A percentile compares a stretch with the other conserved stretches of the same genome.
These are phyloP conservation scores for Silybum marianum DNA, from an alignment of 129 eudicot genomes.

Conservation along the genomic window DNA sequence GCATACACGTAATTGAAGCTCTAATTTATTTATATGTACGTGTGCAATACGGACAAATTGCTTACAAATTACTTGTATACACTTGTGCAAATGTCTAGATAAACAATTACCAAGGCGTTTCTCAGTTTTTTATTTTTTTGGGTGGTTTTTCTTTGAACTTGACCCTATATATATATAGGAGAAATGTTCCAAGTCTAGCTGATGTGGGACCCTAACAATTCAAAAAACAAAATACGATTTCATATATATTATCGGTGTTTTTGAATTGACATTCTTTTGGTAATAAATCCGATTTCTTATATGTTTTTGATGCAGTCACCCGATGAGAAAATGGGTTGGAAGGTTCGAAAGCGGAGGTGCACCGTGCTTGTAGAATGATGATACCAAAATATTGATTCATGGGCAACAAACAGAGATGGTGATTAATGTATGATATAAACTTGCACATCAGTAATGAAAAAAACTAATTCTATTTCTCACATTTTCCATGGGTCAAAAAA, in stretches of 20 bases:
- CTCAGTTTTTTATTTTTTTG: too few species aligned
- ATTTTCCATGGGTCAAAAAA: not conserved
- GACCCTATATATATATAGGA: too few species aligned
- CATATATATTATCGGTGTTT: not conserved
- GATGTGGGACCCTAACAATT: too few species aligned
- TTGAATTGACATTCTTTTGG: not conserved
- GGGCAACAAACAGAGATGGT: not conserved
- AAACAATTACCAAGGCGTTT: too few species aligned
- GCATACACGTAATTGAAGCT: too few species aligned
- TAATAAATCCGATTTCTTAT: not conserved
- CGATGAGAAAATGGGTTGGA: constrained; percentile 40
- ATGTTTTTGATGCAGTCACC: constrained; percentile 29
- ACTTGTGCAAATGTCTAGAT: too few species aligned
- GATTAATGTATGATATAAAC: constrained; percentile 13
- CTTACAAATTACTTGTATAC: too few species aligned
- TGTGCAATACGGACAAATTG: too few species aligned
- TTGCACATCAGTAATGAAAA: not conserved
- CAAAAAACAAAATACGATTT: not conserved
- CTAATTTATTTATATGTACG: too few species aligned
- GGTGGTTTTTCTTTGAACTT: too few species aligned
- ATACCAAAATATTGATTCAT: constrained; percentile 19
- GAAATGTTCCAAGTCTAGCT: too few species aligned
- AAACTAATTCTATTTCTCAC: constrained; percentile 4
- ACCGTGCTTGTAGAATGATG: constrained; percentile 40
- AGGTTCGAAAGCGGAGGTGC: constrained; percentile 53